Evolutionary conservation across 139 green algal species (phyloP).

Genomic region (Mesotaenium endlicherianum): DNA sequence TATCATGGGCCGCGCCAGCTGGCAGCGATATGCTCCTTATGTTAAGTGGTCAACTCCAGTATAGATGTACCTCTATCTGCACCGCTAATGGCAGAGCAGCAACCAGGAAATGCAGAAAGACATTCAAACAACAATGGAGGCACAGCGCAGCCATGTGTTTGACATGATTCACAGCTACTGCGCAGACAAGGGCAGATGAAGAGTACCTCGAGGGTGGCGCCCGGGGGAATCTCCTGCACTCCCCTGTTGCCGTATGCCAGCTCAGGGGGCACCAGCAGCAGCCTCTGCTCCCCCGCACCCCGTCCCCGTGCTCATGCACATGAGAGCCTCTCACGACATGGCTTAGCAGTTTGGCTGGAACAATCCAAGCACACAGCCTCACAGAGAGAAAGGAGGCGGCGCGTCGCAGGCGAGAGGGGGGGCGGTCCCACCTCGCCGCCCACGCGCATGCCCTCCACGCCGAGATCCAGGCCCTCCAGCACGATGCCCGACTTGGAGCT

Average conservation of each 20-base stretch:
- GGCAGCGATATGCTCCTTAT: neutral
- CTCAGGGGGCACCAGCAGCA: slow-evolving; percentile 39
- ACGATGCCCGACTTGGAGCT: slow-evolving; percentile 57
- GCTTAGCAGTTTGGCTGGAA: too few species aligned
- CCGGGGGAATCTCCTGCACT: slow-evolving; percentile 45
- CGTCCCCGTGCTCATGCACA: neutral
- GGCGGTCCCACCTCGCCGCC: slow-evolving; percentile 14
- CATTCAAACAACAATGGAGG: neutral
- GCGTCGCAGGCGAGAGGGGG: neutral
- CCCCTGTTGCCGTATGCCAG: slow-evolving; percentile 42
- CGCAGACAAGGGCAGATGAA: neutral
- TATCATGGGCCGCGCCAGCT: neutral
- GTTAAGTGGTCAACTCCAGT: neutral
- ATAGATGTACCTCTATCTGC: neutral
- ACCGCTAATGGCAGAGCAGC: neutral
- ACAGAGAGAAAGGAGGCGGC: neutral
- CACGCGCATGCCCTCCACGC: slow-evolving; percentile 70
- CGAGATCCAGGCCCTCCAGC: slow-evolving; percentile 56
- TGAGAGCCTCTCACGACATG: neutral
- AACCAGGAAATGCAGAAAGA: neutral
- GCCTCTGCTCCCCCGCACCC: neutral
- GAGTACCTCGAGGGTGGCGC: slow-evolving; percentile 29
- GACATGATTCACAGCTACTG: neutral
- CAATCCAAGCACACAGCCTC: neutral
- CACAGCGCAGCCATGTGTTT: neutral